Percentiles rank a stretch among this genome's conserved stretches.
Conservation (phyloP, 1,139 yeast genomes). For the Zygoascus sp. region DNA sequence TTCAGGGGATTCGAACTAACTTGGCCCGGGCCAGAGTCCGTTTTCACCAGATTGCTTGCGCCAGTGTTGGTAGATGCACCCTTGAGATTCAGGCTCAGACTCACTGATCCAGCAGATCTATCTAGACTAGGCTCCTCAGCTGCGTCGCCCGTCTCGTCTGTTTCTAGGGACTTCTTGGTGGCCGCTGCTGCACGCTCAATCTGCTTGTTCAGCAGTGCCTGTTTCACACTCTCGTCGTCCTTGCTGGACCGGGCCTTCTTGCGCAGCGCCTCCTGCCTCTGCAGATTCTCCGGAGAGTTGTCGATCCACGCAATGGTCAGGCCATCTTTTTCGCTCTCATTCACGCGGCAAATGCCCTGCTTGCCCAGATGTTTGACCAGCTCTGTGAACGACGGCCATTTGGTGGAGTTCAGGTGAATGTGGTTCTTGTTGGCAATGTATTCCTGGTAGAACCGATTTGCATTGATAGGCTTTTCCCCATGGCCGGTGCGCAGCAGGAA, state of each 20-base stretch:
- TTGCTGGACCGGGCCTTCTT: conserved; percentile 37
- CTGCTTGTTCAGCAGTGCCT: conserved; percentile 48
- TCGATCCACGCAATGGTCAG: conserved; percentile 52
- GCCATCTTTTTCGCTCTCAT: conserved; percentile 39
- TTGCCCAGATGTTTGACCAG: conserved; percentile 64
- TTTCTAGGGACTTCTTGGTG: neutral
- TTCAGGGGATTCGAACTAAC: conserved; percentile 5
- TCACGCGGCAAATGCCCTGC: conserved; percentile 54
- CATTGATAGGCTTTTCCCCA: conserved; percentile 75
- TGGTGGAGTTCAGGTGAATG: conserved; percentile 85
- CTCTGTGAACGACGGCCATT: conserved; percentile 66
- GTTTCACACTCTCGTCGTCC: conserved; percentile 45
- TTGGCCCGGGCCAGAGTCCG: no score
- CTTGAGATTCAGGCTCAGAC: neutral
- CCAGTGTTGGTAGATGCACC: no score
- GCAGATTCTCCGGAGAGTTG: conserved; percentile 43
- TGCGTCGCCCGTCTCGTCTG: neutral
- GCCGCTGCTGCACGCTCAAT: conserved; percentile 43
- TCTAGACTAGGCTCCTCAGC: neutral
- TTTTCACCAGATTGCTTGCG: no score
- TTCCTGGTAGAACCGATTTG: conserved; percentile 87
- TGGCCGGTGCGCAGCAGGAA: conserved; percentile 58
- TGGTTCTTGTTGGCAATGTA: conserved; percentile 71
- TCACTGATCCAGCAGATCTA: neutral
- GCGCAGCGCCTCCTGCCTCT: conserved; percentile 37